Conservation (phyloP, 768 basidiomycete species). For the Lactarius sp. region DNA sequence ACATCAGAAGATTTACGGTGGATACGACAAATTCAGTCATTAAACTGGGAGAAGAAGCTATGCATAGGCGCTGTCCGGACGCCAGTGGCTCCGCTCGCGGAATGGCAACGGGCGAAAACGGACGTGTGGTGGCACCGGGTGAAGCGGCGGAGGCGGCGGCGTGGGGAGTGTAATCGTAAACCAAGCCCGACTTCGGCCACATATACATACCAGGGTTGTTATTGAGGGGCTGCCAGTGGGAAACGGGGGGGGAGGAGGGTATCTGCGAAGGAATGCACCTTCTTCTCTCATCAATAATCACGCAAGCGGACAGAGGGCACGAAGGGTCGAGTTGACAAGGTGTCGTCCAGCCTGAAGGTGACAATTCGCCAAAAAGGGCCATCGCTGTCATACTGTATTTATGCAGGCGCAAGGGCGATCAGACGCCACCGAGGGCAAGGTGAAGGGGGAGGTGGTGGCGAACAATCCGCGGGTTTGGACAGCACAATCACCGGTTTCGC, state of each 20-base stretch:
- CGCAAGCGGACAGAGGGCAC: background rate
- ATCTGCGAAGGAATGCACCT: background rate
- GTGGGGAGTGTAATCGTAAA: background rate
- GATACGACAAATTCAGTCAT: background rate
- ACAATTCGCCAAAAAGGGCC: background rate
- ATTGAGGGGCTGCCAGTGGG: too few relatives aligned
- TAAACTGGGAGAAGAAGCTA: background rate
- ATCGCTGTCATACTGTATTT: background rate
- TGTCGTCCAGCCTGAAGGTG: background rate
- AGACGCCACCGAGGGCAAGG: slow-evolving; percentile 4
- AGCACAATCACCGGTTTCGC: background rate
- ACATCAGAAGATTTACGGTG: background rate
- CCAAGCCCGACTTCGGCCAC: background rate
- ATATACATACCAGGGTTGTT: too few relatives aligned
- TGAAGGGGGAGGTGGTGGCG: background rate
- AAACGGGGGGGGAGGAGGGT: background rate
- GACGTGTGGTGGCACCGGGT: background rate
- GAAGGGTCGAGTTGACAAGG: background rate
- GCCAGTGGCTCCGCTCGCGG: background rate
- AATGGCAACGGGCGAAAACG: background rate
- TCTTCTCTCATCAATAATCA: background rate
- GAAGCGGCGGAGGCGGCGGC: background rate
- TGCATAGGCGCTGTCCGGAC: background rate
- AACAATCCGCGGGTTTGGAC: background rate
- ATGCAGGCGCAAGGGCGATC: slow-evolving; percentile 11